Evolutionary conservation across 176 grass and related monocot genomes (phyloP), one percentile per base, ranked within the genome.

Genomic region (Thinopyrum elongatum): DNA sequence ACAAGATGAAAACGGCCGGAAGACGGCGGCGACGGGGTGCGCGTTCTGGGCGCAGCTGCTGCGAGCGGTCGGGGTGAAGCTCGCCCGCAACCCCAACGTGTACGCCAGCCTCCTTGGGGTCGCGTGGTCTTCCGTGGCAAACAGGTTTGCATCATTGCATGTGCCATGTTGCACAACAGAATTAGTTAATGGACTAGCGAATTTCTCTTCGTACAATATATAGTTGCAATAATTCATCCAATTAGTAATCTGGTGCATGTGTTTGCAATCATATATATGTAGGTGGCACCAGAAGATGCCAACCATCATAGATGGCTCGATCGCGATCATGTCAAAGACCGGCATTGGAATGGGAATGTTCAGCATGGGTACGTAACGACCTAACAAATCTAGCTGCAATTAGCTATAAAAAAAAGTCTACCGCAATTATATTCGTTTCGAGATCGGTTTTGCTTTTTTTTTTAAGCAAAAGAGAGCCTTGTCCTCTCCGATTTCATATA

Each of bases 211-310:
- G 14, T 7, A 39, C 5, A 30, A 30, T 30, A 2, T 19, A 19
- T n/a, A 39, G 8, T 39, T 14, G 21, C 21, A 39, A 70, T 23
- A 72, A 41, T 15, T 6, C 38, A 15, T 25, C 23, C 36, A 1
- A 16, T 46, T 14, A 58, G 53, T 58, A 22, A 58, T 58, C 53
- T 9, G 9, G 53, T 22, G 53, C 59, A 25, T 61, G n/a, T 46
- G 4, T 26, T 29, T 29, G 39, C n/a, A 84, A 28, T 22, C 42
- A 51, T 46, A 17, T 9, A 31, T 36, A 53, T 27, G 3, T 51
- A 98, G 93, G 87, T 95, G 93, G 91, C 83, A 92, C 39, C 28
- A 94, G 25, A 84, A 92, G 86, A 93, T 90, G 84, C 96, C 95
- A 53, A 89, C 46, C 78, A 90, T 98, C 69, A n/a, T 98, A 4